Conservation (phyloP, 208 protist genomes). For the Leishmania tarentolae region DNA sequence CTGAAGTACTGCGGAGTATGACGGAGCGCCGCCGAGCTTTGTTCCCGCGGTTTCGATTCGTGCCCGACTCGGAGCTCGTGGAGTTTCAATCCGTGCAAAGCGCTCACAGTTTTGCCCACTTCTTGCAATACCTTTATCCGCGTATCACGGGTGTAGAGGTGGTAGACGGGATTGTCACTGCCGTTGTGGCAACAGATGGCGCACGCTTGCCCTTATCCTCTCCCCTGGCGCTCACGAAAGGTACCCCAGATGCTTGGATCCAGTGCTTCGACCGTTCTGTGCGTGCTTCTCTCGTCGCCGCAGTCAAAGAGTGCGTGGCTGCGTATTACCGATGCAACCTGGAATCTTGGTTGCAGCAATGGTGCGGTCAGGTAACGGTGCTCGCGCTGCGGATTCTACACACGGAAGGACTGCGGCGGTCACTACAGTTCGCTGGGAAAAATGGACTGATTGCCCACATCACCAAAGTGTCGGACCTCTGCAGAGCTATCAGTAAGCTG, state of each 20-base stretch:
- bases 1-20: slow-evolving; percentile 84
- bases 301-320: slow-evolving; percentile 45
- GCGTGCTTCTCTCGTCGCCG: slow-evolving; percentile 51
- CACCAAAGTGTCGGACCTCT: slow-evolving; percentile 53
- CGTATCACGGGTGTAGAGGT: slow-evolving; percentile 46
- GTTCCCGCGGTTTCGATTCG: slow-evolving; percentile 95
- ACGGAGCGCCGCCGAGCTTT: slow-evolving; percentile 90
- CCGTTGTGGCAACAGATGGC: slow-evolving; percentile 61
- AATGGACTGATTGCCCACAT: slow-evolving; percentile 55
- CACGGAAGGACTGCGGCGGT: slow-evolving; percentile 63
- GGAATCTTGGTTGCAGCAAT: slow-evolving; percentile 61
- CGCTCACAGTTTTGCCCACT: slow-evolving; percentile 30
- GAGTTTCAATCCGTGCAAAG: slow-evolving; percentile 73
- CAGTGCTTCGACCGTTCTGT: slow-evolving; percentile 58
- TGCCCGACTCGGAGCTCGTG: slow-evolving; percentile 85
- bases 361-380: slow-evolving; percentile 70
- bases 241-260: slow-evolving; percentile 73
- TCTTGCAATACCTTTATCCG: slow-evolving; percentile 77
- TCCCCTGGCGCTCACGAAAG: slow-evolving; percentile 44
- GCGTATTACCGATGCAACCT: slow-evolving; percentile 40
- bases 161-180: slow-evolving; percentile 37
- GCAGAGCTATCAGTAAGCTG: slow-evolving; percentile 56
- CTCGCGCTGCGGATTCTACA: slow-evolving; percentile 74
- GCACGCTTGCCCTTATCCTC: slow-evolving; percentile 39
- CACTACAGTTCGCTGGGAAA: slow-evolving; percentile 51